phyloP scores from a whole-genome alignment of 192 early-diverging fungal genomes.

The Linnemannia zychae region DNA sequence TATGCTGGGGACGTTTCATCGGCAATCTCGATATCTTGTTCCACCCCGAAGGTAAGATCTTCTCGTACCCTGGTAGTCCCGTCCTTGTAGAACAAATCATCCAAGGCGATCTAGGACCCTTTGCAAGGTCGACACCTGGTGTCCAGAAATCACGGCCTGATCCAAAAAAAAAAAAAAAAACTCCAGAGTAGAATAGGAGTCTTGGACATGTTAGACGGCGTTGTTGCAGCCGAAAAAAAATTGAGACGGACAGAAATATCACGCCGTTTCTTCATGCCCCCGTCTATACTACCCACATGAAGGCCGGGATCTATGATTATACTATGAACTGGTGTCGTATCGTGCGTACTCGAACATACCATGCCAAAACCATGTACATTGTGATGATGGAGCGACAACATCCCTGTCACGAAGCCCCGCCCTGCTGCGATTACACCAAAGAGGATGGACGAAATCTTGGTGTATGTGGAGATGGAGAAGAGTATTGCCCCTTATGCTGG shows the following conservation, averaged over 20 bases:
- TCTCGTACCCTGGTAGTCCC: conserved; percentile 66
- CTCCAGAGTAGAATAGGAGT: conserved; percentile 65
- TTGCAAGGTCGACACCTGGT: conserved; percentile 52
- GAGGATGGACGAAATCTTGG: conserved; percentile 25
- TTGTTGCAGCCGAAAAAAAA: conserved; percentile 24
- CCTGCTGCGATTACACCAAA: conserved; percentile 9
- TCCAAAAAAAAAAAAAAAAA: conserved; percentile 32
- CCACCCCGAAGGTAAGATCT: conserved; percentile 62
- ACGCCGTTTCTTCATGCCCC: conserved; percentile 67
- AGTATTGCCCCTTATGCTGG: conserved; percentile 21
- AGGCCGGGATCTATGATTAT: conserved; percentile 61
- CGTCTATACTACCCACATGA: conserved; percentile 59
- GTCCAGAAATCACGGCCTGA: conserved; percentile 56
- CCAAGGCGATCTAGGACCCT: conserved; percentile 57
- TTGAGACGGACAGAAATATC: conserved; percentile 43
- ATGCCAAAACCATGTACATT: conserved; percentile 66
- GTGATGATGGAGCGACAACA: conserved; percentile 66
- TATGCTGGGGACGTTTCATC: conserved; percentile 67
- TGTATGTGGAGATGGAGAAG: conserved; percentile 26
- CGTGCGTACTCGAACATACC: conserved; percentile 48
- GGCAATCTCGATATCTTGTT: conserved; percentile 68
- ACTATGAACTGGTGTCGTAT: conserved; percentile 9
- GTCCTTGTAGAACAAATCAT: conserved; percentile 65
- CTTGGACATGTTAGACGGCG: conserved; percentile 60
- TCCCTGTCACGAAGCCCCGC: conserved; percentile 15